Evolutionary conservation across 2,329 filamentous ascomycete genomes (phyloP).

Genomic region (Fusarium concolor): DNA sequence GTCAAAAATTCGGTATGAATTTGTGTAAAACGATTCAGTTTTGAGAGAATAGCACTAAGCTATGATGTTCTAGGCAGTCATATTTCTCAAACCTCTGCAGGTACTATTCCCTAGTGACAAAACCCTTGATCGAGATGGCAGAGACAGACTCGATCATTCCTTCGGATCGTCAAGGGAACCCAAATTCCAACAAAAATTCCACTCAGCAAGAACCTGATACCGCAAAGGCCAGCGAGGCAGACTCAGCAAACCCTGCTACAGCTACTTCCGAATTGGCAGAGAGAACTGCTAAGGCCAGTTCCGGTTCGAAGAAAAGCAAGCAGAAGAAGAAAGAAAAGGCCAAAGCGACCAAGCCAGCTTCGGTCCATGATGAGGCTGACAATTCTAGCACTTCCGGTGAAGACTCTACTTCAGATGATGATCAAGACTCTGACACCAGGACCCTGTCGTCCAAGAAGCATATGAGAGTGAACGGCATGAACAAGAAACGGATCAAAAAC

Average conservation of each 20-base stretch:
- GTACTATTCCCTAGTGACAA: neutral
- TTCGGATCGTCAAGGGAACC: constrained; percentile 34
- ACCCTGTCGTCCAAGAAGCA: constrained; percentile 29
- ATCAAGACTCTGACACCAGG: constrained; percentile 13
- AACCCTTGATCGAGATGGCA: constrained; percentile 30
- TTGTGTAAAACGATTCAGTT: neutral
- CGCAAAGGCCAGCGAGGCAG: constrained; percentile 23
- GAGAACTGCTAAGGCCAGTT: constrained; percentile 9
- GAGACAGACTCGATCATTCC: constrained; percentile 28
- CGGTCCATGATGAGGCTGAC: constrained; percentile 22
- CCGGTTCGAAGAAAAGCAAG: constrained; percentile 29
- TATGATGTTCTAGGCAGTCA: neutral
- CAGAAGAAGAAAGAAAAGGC: constrained; percentile 29
- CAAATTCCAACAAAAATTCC: constrained; percentile 31
- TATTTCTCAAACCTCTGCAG: neutral
- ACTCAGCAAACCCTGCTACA: constrained; percentile 11
- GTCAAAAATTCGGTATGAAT: neutral
- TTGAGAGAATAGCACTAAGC: neutral
- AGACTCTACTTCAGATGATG: constrained; percentile 26
- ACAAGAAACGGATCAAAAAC: constrained; percentile 21
- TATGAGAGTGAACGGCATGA: constrained; percentile 15
- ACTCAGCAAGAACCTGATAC: constrained; percentile 26
- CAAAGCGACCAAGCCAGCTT: constrained; percentile 2
- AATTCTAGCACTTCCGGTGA: constrained; percentile 21
- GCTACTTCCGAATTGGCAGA: constrained; percentile 21